Base-by-base conservation (phyloP, 164 flowering plant species). In the Vitis labrusca region DNA sequence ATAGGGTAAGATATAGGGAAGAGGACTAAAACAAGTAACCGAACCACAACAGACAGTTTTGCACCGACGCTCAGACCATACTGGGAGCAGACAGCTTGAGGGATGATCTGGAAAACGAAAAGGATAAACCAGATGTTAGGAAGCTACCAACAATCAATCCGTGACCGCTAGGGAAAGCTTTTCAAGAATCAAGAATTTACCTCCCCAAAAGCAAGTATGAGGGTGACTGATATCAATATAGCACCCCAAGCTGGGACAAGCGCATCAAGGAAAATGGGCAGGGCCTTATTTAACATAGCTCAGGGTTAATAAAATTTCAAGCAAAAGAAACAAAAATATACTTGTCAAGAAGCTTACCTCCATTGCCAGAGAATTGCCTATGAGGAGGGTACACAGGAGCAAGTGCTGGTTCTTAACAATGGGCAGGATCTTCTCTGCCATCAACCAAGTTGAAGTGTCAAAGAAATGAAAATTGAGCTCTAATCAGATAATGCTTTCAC, bases 61-160 rank as follows among this genome's bases (percentile, higher is more conserved):
- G 96, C 93, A 7, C 93, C 96, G 67, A 90, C 76, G 53, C 78
- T 78, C 30, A 90, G 78, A n/a, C 93, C 96, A 77, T 90, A 84
- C 15, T 85, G 80, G 9, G 96, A 80, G 58, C 93, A 90, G 2
- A 89, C 73, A 56, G 96, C 83, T 78, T 90, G 96, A 64, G 96
- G 96, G 9, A 90, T 79, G 32, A 90, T 88, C 96, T 90, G 48
- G 65, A 56, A 49, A 53, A 55, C 37, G 17, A 55, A 11, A 64
- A 13, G 13, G 2, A 5, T 60, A 27, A 8, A 16, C 23, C 23
- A 23, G 2, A 11, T 10, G 16, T 14, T 11, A 2, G 50, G n/a
- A 11, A 54, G 27, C 2, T 19, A 12, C 13, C 9, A 30, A 12
- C 61, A 62, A 55, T 63, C 17, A 32, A 32, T 7, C 44, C 44